These are phyloP conservation scores for Saraca asoca DNA, from an alignment of 331 rosid species.

Conservation along the genomic window DNA sequence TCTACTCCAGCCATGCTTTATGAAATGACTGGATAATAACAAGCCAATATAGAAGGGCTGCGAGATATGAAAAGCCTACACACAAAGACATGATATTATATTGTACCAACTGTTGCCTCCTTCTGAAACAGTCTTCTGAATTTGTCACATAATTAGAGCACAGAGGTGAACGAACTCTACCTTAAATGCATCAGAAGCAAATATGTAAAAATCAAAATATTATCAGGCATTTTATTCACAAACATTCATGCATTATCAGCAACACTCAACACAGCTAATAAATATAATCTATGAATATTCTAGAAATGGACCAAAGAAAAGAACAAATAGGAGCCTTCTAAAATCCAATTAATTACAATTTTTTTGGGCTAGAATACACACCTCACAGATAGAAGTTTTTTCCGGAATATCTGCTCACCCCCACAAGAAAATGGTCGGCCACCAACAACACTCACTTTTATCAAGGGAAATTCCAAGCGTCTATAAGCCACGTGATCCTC, in stretches of 20 bases:
- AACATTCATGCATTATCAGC: background rate
- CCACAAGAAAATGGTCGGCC: constrained; percentile 92
- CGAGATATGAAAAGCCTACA: no score
- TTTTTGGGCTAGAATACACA: constrained; percentile 32
- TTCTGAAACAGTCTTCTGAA: background rate
- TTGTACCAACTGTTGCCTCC: no score
- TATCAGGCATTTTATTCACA: constrained; percentile 11
- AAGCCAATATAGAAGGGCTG: constrained; percentile 12
- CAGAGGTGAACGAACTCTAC: constrained; percentile 2
- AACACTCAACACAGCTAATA: background rate
- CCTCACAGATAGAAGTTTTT: constrained; percentile 78
- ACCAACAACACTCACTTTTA: constrained; percentile 80
- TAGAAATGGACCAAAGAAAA: background rate
- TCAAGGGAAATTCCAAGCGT: constrained; percentile 64
- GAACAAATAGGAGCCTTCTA: constrained; percentile 8
- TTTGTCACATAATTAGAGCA: constrained; percentile 26
- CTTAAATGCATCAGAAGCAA: constrained; percentile 28
- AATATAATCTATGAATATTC: background rate
- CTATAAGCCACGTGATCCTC: constrained; percentile 75
- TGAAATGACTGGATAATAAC: constrained; percentile 13
- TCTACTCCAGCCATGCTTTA: constrained; percentile 17
- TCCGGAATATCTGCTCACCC: constrained; percentile 59
- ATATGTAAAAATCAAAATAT: constrained; percentile 32
- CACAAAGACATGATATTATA: no score
- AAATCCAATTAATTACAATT: constrained; percentile 25